Evolutionary conservation across 2,329 filamentous ascomycete species (phyloP).

Genomic region (Fusarium illudens): DNA sequence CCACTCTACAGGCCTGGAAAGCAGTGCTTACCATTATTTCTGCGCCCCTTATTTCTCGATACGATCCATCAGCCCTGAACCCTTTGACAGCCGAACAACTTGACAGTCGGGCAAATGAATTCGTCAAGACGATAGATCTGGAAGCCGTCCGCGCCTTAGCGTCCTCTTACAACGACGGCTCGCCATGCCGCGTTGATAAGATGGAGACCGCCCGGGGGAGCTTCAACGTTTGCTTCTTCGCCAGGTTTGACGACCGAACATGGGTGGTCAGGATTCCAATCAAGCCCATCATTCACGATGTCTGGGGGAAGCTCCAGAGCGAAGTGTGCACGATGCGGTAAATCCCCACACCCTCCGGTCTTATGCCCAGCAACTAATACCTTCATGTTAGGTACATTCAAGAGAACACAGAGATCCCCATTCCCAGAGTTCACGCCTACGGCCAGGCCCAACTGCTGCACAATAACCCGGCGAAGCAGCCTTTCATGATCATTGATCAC

Average conservation of each 20-base stretch:
- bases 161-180: neutral
- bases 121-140: neutral
- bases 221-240: neutral
- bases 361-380: neutral
- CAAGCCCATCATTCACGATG: neutral
- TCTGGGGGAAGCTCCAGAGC: neutral
- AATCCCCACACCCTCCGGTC: neutral
- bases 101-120: neutral
- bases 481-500: neutral
- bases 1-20: too few relatives aligned
- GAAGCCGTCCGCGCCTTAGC: neutral
- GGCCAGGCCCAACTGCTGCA: neutral
- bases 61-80: neutral
- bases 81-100: neutral
- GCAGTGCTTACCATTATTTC: neutral
- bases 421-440: neutral
- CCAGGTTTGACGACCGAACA: neutral
- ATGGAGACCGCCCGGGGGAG: neutral
- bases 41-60: neutral
- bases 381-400: neutral
- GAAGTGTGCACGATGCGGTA: neutral
- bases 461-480: neutral
- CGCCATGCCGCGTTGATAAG: neutral
- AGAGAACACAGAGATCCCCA: neutral
- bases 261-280: neutral